Evolutionary conservation across 169 alveolate species (phyloP).

Genomic region (Eimeria brunetti): DNA sequence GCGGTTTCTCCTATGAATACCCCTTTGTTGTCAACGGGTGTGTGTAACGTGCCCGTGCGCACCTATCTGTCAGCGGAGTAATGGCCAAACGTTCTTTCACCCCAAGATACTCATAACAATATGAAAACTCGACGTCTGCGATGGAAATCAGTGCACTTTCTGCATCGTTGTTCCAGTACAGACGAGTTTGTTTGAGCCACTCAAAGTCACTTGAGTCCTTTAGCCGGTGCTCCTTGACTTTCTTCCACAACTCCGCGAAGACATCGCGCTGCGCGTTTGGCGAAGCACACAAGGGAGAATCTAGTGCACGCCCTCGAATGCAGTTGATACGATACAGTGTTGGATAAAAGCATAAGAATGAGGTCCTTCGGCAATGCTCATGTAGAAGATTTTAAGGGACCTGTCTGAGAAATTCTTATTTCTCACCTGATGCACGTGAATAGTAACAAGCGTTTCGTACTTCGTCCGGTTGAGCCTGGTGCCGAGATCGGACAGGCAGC

Average conservation of each 20-base stretch:
- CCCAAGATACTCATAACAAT: conserved; percentile 96
- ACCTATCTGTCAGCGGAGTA: conserved; percentile 97
- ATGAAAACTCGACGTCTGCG: conserved; percentile 96
- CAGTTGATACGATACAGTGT: background rate
- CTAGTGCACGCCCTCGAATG: background rate
- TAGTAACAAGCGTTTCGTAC: conserved; percentile 97
- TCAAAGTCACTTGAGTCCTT: conserved; percentile 96
- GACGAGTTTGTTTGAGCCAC: conserved; percentile 97
- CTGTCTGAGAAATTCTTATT: background rate
- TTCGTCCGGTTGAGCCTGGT: conserved; percentile 95
- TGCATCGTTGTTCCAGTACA: conserved; percentile 92
- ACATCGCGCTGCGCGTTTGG: conserved; percentile 92
- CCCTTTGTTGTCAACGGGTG: background rate
- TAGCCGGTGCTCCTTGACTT: conserved; percentile 92
- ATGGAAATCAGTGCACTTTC: conserved; percentile 93
- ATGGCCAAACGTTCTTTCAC: conserved; percentile 96
- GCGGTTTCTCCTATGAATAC: background rate
- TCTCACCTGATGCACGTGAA: conserved; percentile 94
- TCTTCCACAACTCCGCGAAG: conserved; percentile 94
- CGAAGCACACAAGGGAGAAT: no score
- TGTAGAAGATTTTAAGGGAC: background rate
- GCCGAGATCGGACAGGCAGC: conserved; percentile 94
- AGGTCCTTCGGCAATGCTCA: no score
- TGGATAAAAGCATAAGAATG: background rate
- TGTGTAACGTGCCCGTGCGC: background rate